phyloP scores from a whole-genome alignment of 2,329 filamentous ascomycete genomes.

The Akanthomyces muscarius region DNA sequence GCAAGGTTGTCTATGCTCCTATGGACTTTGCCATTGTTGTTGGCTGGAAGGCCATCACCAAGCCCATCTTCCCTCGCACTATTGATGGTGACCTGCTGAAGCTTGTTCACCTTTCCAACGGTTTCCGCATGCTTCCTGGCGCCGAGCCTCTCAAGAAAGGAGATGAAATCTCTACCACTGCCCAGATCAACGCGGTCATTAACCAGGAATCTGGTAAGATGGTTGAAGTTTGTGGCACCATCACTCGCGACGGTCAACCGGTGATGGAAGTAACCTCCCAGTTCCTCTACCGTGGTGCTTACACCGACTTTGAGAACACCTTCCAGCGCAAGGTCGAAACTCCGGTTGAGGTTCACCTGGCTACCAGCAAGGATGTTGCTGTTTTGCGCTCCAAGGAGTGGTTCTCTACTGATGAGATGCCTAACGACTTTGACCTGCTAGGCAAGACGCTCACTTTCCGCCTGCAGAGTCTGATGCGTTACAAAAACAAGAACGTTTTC shows the following conservation, averaged over 20 bases:
- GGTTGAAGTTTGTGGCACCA: slow-evolving; percentile 99
- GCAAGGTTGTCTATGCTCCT: slow-evolving; percentile 88
- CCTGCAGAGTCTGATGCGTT: slow-evolving; percentile 83
- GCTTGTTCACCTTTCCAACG: slow-evolving; percentile 93
- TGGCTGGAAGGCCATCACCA: slow-evolving; percentile 98
- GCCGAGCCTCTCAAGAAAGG: slow-evolving; percentile 94
- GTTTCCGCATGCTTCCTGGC: slow-evolving; percentile 96
- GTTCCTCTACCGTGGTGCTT: slow-evolving; percentile 91
- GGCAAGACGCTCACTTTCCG: slow-evolving; percentile 95
- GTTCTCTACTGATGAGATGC: slow-evolving; percentile 75
- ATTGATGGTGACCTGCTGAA: slow-evolving; percentile 96
- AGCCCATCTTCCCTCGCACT: slow-evolving; percentile 94
- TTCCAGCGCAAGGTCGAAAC: slow-evolving; percentile 98
- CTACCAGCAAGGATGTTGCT: slow-evolving; percentile 84
- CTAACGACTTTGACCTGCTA: slow-evolving; percentile 75
- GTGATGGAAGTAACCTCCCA: slow-evolving; percentile 99
- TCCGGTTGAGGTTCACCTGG: slow-evolving; percentile 87
- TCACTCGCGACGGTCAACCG: slow-evolving; percentile 73
- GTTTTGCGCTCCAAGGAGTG: slow-evolving; percentile 95
- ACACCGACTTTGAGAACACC: slow-evolving; percentile 94
- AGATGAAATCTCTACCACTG: slow-evolving; percentile 86
- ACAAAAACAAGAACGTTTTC: slow-evolving; percentile 92
- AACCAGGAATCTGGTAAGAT: slow-evolving; percentile 99
- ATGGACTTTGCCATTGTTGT: slow-evolving; percentile 99
- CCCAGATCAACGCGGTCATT: slow-evolving; percentile 94